Conservation (phyloP, 805 yeast genomes). For the Ogataea saltuana region DNA sequence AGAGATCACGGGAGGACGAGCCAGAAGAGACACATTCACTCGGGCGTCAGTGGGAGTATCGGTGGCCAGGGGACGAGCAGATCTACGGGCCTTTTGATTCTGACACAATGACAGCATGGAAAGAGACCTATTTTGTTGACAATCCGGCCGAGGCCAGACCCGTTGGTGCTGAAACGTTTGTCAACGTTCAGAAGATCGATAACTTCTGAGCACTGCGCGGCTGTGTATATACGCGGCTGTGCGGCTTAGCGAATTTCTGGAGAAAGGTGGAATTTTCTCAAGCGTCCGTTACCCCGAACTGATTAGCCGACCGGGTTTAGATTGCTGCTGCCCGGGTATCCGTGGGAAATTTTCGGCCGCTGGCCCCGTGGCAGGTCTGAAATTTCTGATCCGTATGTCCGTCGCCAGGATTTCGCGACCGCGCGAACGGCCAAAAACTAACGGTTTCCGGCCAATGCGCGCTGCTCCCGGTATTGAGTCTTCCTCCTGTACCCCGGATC, state of each 20-base stretch:
- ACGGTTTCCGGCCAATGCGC: too few relatives aligned
- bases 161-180: constrained; percentile 20
- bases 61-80: constrained; percentile 29
- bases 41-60: constrained; percentile 23
- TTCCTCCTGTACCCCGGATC: constrained; percentile 17
- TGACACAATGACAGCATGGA: constrained; percentile 61
- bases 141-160: constrained; percentile 44
- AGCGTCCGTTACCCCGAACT: too few relatives aligned
- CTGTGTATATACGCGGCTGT: too few relatives aligned
- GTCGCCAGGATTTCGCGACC: not conserved
- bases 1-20: constrained; percentile 24
- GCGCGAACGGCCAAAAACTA: not conserved
- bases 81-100: constrained; percentile 52
- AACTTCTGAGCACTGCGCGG: too few relatives aligned
- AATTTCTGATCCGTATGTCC: not conserved
- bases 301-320: too few relatives aligned
- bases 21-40: not conserved
- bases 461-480: not conserved
- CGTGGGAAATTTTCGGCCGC: not conserved
- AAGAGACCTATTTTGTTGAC: constrained; percentile 44
- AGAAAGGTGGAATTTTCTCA: too few relatives aligned
- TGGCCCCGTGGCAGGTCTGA: not conserved
- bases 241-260: constrained; percentile 7
- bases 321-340: too few relatives aligned
- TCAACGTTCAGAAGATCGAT: constrained; percentile 8